A percentile compares a stretch with the other conserved stretches of the same genome.
These are phyloP conservation scores for Alternaria novae-zelandiae DNA, from an alignment of 2,329 filamentous ascomycete species.

Conservation along the genomic window DNA sequence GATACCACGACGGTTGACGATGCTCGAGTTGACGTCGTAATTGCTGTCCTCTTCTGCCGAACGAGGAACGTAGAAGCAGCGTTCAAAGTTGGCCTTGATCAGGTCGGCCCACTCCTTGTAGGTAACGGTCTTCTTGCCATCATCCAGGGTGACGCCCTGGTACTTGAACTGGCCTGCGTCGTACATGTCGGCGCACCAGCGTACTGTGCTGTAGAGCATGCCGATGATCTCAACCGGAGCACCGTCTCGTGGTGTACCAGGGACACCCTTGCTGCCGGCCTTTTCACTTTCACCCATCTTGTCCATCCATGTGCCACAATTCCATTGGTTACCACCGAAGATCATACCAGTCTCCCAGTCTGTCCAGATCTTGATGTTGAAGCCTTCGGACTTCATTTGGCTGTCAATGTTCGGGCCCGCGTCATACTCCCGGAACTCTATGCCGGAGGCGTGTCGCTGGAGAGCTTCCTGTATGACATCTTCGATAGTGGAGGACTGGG, in stretches of 20 bases:
- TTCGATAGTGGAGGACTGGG: constrained; percentile 78
- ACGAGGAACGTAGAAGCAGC: constrained; percentile 84
- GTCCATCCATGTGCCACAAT: constrained; percentile 99
- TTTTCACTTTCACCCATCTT: constrained; percentile 99
- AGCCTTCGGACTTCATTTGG: constrained; percentile 92
- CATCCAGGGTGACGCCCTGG: constrained; percentile 71
- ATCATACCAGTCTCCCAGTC: constrained; percentile 92
- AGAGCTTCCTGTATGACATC: constrained; percentile 93
- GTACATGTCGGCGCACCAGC: constrained; percentile 76
- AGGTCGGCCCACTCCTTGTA: constrained; percentile 80
- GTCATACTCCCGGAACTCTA: constrained; percentile 94
- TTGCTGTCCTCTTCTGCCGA: constrained; percentile 71
- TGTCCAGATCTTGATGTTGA: constrained; percentile 87
- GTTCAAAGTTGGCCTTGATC: constrained; percentile 87
- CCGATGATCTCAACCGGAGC: constrained; percentile 95
- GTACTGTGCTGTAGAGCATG: constrained; percentile 85
- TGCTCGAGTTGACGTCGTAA: constrained; percentile 78
- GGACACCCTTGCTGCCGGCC: constrained; percentile 89
- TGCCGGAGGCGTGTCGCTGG: constrained; percentile 86
- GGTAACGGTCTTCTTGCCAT: constrained; percentile 66
- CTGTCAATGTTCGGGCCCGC: constrained; percentile 86
- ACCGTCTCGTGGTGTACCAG: constrained; percentile 95
- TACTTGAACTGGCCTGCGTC: constrained; percentile 74
- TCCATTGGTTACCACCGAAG: constrained; percentile 90
- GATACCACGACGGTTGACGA: constrained; percentile 91